Evolutionary conservation across 192 early-diverging fungal species (phyloP).

Genomic region (Podila verticillata): DNA sequence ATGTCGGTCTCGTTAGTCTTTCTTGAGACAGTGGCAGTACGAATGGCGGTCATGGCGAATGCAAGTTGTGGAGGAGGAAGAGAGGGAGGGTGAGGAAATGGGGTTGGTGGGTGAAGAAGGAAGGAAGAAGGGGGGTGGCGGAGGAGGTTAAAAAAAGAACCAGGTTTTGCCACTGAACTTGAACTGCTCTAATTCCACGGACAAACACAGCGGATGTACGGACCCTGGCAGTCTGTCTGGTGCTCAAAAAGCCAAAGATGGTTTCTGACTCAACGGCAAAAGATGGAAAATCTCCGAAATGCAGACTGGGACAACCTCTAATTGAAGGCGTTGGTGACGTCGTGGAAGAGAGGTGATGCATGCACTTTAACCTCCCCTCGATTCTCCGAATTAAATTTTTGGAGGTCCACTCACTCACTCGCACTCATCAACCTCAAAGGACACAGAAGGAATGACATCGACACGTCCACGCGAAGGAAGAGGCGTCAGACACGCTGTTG

Average conservation of each 20-base stretch:
- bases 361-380: too few relatives aligned
- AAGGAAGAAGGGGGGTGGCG: background rate
- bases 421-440: too few relatives aligned
- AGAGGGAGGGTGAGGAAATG: background rate
- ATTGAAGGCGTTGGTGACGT: too few relatives aligned
- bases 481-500: slow-evolving; percentile 33
- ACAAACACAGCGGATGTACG: background rate
- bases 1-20: slow-evolving; percentile 98
- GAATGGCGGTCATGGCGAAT: slow-evolving; percentile 28
- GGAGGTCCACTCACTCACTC: too few relatives aligned
- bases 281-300: too few relatives aligned
- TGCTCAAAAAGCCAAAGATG: too few relatives aligned
- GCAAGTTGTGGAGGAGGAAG: background rate
- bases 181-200: too few relatives aligned
- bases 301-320: too few relatives aligned
- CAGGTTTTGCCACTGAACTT: background rate
- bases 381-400: too few relatives aligned
- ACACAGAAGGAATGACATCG: slow-evolving; percentile 29
- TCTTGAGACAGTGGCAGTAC: slow-evolving; percentile 71
- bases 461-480: slow-evolving; percentile 50
- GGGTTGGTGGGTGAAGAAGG: background rate
- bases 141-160: background rate
- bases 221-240: background rate
- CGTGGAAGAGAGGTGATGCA: too few relatives aligned
- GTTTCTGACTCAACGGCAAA: too few relatives aligned